A percentile compares a stretch with the other conserved stretches of the same genome.
These are phyloP conservation scores for Leishmania turanica DNA, from an alignment of 208 protist genomes.

Conservation along the genomic window DNA sequence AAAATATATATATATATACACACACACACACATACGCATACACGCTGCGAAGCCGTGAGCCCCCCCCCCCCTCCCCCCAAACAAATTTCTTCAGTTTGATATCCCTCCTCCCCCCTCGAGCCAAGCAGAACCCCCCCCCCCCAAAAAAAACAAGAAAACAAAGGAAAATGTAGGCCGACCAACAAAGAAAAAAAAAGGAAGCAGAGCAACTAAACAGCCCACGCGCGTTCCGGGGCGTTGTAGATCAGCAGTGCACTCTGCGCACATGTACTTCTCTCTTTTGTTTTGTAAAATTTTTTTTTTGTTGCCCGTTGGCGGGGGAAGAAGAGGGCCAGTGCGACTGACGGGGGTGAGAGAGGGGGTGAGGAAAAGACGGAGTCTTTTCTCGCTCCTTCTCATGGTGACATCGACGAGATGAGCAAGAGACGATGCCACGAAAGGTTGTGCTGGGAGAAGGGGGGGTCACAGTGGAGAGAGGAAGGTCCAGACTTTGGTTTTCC, in stretches of 20 bases:
- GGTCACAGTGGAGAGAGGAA: neutral
- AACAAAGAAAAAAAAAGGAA: neutral
- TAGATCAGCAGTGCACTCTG: neutral
- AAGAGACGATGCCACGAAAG: neutral
- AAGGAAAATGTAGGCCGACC: neutral
- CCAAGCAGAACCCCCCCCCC: too few species aligned
- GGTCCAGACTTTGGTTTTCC: neutral
- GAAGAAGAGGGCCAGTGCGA: neutral
- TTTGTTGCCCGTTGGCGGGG: neutral
- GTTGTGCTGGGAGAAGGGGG: neutral
- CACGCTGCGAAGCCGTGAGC: neutral
- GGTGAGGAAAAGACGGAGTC: neutral
- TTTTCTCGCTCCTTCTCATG: neutral
- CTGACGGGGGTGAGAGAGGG: neutral
- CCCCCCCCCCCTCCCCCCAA: too few species aligned
- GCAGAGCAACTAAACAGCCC: too few species aligned
- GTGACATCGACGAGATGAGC: neutral
- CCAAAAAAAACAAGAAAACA: too few species aligned
- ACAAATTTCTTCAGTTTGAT: neutral
- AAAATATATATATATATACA: neutral
- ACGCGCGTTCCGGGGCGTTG: neutral
- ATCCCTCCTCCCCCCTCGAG: too few species aligned
- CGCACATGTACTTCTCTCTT: neutral
- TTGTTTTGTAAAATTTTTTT: neutral
- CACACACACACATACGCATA: too few species aligned